These are phyloP conservation scores for Sporothrix brasiliensis DNA, from an alignment of 2,329 filamentous ascomycete species.

Conservation along the genomic window DNA sequence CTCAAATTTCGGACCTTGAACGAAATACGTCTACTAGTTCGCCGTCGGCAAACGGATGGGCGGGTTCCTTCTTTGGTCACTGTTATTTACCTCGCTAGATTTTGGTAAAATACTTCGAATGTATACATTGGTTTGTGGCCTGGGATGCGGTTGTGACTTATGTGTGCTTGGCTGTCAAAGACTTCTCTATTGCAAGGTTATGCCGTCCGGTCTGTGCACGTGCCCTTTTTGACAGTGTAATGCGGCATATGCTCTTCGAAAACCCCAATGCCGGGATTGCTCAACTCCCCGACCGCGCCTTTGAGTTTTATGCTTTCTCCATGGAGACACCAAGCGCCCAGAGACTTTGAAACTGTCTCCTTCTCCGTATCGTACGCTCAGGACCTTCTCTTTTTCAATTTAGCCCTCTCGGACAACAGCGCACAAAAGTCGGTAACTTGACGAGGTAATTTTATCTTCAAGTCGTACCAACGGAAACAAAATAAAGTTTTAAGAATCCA, in stretches of 20 bases:
- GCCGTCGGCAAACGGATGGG: too few species aligned
- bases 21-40: too few species aligned
- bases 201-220: background rate
- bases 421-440: background rate
- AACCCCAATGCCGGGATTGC: slow-evolving; percentile 20
- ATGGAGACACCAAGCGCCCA: slow-evolving; percentile 19
- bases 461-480: too few species aligned
- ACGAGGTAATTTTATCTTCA: background rate
- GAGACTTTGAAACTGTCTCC: background rate
- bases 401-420: background rate
- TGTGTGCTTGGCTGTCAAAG: background rate
- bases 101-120: too few species aligned
- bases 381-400: background rate
- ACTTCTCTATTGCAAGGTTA: background rate
- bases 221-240: background rate
- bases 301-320: background rate
- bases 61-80: too few species aligned
- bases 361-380: too few species aligned
- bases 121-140: too few species aligned
- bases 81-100: too few species aligned
- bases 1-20: too few species aligned
- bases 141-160: background rate
- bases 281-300: slow-evolving; percentile 15
- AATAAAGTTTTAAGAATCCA: background rate
- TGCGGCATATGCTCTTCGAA: background rate